These are phyloP conservation scores for Lobosporangium transversale DNA, from an alignment of 192 early-diverging fungal species.

Conservation along the genomic window DNA sequence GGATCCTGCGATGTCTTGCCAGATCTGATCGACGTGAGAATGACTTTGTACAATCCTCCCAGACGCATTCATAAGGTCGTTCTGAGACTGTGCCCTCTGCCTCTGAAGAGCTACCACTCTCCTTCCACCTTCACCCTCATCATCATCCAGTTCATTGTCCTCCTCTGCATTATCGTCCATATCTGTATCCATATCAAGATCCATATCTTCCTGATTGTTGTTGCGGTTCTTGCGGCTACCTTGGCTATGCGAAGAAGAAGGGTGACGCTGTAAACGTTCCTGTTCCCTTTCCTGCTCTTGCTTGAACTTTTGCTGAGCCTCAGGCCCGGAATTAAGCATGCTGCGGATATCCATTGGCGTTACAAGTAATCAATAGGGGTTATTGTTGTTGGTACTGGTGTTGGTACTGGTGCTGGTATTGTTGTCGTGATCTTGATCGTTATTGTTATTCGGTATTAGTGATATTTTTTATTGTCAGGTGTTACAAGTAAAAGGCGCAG, in stretches of 20 bases:
- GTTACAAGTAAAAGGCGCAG: not conserved
- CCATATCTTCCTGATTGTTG: slow-evolving; percentile 27
- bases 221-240: too few relatives aligned
- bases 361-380: too few relatives aligned
- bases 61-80: slow-evolving; percentile 63
- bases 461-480: too few relatives aligned
- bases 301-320: slow-evolving; percentile 25
- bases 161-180: slow-evolving; percentile 6
- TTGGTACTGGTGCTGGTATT: too few relatives aligned
- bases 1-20: slow-evolving; percentile 76
- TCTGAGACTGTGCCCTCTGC: slow-evolving; percentile 53
- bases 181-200: slow-evolving; percentile 32
- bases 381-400: not conserved
- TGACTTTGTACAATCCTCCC: slow-evolving; percentile 70
- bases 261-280: not conserved
- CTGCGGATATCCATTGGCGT: slow-evolving; percentile 53
- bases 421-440: too few relatives aligned
- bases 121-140: slow-evolving; percentile 25
- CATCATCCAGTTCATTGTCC: slow-evolving; percentile 18
- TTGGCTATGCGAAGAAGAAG: too few relatives aligned
- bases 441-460: too few relatives aligned
- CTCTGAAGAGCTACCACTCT: slow-evolving; percentile 44
- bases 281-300: slow-evolving; percentile 10
- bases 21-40: slow-evolving; percentile 80
- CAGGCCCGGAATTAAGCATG: slow-evolving; percentile 51